Percentiles rank a stretch among this genome's conserved stretches.
Evolutionary conservation across 768 basidiomycete genomes (phyloP).

Genomic region (Boletus pseudo-olivaceus): DNA sequence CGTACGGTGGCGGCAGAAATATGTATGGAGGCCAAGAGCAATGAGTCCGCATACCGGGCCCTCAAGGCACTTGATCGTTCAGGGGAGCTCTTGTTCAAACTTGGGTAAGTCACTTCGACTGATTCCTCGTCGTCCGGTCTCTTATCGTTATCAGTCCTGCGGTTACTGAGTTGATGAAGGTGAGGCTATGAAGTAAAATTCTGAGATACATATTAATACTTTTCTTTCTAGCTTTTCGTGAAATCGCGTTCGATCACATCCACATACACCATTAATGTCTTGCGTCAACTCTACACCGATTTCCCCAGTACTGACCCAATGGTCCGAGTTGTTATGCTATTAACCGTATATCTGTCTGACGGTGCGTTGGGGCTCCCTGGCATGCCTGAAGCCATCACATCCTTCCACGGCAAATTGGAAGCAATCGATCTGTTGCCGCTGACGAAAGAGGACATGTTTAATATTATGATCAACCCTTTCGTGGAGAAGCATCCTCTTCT

Average conservation of each 20-base stretch:
- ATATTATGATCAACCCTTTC: constrained; percentile 67
- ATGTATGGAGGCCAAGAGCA: constrained; percentile 75
- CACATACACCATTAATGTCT: constrained; percentile 43
- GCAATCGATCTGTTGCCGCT: constrained; percentile 53
- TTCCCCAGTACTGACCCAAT: constrained; percentile 59
- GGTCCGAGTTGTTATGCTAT: constrained; percentile 71
- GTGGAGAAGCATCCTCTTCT: constrained; percentile 54
- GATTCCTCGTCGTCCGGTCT: background rate
- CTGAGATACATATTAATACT: constrained; percentile 1
- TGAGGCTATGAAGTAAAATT: constrained; percentile 21
- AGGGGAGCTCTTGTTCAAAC: constrained; percentile 63
- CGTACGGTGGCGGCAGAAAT: constrained; percentile 82
- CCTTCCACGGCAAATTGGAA: constrained; percentile 51
- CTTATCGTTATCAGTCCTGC: constrained; percentile 32
- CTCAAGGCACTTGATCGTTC: constrained; percentile 64
- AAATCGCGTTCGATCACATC: constrained; percentile 64
- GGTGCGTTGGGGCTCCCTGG: constrained; percentile 26
- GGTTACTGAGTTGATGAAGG: constrained; percentile 68
- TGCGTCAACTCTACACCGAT: constrained; percentile 62
- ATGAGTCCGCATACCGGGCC: constrained; percentile 65
- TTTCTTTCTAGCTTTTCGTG: constrained; percentile 54
- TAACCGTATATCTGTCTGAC: constrained; percentile 54
- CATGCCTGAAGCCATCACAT: constrained; percentile 22
- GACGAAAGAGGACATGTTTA: constrained; percentile 53
- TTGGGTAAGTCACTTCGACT: constrained; percentile 45